Percentiles rank a stretch among this genome's conserved stretches.
These are phyloP conservation scores for Phlegmacium glaucopus DNA, from an alignment of 768 basidiomycete genomes.

Conservation along the genomic window DNA sequence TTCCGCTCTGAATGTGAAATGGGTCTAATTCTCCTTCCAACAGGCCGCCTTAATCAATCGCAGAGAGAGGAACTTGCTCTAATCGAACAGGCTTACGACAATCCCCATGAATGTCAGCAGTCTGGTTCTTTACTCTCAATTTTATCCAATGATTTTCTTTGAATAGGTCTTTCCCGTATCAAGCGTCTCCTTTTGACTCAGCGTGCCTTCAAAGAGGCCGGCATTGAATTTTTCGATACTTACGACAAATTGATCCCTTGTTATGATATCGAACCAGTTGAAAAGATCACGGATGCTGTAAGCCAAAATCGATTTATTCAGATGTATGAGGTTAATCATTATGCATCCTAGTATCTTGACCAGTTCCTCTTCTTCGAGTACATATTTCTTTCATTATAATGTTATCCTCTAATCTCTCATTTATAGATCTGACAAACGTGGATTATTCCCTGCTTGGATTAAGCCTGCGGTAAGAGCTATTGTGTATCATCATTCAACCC, in stretches of 20 bases:
- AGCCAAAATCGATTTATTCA: conserved; percentile 23
- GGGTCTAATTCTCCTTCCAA: neutral
- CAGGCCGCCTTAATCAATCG: conserved; percentile 91
- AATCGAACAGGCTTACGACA: conserved; percentile 99
- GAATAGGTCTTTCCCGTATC: conserved; percentile 83
- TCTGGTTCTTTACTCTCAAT: neutral
- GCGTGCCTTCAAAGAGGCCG: conserved; percentile 97
- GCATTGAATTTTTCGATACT: conserved; percentile 96
- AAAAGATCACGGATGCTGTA: conserved; percentile 98
- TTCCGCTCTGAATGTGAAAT: neutral
- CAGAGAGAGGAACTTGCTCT: conserved; percentile 97
- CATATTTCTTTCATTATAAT: neutral
- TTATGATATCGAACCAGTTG: conserved; percentile 98
- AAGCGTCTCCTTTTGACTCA: conserved; percentile 96
- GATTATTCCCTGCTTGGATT: conserved; percentile 98
- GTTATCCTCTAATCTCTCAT: neutral
- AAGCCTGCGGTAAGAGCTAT: conserved; percentile 70
- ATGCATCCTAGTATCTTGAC: conserved; percentile 70
- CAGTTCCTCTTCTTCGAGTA: conserved; percentile 92
- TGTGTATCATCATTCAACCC: neutral
- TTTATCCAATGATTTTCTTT: neutral
- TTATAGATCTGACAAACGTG: conserved; percentile 85
- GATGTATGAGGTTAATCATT: conserved; percentile 9
- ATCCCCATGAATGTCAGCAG: conserved; percentile 89
- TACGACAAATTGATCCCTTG: conserved; percentile 98